Conservation (phyloP, 2,329 filamentous ascomycete species). For the Botrytis cinerea region DNA sequence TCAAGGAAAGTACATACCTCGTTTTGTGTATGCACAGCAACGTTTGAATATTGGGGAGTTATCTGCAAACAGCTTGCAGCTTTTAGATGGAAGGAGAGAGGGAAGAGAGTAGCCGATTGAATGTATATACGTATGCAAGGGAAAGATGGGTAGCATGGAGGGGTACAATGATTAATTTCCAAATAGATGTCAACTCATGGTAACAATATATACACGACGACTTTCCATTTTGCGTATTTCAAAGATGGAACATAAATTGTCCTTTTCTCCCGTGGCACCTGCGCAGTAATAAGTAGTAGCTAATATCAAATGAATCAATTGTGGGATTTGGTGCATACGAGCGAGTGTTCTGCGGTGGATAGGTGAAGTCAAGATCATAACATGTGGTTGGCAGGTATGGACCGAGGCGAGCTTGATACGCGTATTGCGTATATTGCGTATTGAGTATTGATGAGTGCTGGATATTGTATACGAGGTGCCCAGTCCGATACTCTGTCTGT, state of each 20-base stretch:
- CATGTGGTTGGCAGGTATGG: background rate
- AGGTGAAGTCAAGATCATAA: background rate
- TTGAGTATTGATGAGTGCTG: too few species aligned
- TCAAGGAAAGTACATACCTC: background rate
- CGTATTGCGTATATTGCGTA: background rate
- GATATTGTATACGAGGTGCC: background rate
- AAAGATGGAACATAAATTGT: background rate
- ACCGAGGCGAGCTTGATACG: background rate
- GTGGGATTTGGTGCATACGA: conserved; percentile 3
- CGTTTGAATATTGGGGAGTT: background rate
- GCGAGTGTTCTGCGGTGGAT: too few species aligned
- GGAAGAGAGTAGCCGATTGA: background rate
- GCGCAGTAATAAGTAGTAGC: too few species aligned
- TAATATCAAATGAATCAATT: background rate
- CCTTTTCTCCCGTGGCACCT: background rate
- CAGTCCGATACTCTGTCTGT: background rate
- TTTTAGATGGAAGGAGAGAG: background rate
- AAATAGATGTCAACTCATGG: background rate
- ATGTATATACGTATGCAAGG: background rate
- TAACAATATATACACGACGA: background rate
- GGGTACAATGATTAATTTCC: background rate
- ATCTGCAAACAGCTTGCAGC: background rate
- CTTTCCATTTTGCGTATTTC: background rate
- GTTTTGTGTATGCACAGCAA: background rate
- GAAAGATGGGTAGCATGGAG: background rate